Evolutionary conservation across 2,329 filamentous ascomycete species (phyloP), one percentile per base, ranked within the genome.

Genomic region (Xylaria polymorpha): DNA sequence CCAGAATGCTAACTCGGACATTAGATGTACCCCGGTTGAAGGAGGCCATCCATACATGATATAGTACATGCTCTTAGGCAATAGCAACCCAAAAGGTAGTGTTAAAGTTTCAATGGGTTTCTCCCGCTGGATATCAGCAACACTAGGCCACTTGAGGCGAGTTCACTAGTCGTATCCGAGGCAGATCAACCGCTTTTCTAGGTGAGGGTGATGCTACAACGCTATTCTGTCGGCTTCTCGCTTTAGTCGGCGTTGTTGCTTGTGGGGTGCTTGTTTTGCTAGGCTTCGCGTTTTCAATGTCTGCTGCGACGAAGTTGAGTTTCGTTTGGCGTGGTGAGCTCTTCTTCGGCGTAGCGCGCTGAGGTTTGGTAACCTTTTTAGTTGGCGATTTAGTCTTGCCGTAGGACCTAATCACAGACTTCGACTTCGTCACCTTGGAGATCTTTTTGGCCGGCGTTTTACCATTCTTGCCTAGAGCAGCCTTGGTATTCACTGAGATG

Each of bases 401-500:
- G 67, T 78, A 77, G 37, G 76, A 77, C 68, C 72, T 77, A n/a
- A 77, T 72, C 39, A 77, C 70, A 48, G 69, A 71, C 71, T 76
- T 77, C 0, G 77, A 74, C 64, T 77, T 79, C 63, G 74, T 68
- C 48, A 76, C 67, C 25, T 74, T 71, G 32, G 74, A 48, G 43
- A 69, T 69, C 66, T 78, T 76, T 20, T 68, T 58, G n/a, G 51
- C 67, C 70, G 32, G 67, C 55, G 32, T 69, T 68, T 72, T 77
- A 14, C 56, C 75, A 29, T 72, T 71, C 41, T 73, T 71, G n/a
- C 73, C 72, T 0, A 75, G 62, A 37, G 75, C 74, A 1, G 77
- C 73, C 70, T 80, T 79, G n/a, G 79, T 74, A 56, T 75, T 80
- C 22, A 81, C 77, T 25, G 81, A 80, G 60, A 83, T 80, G 62